Evolutionary conservation across 1,139 yeast genomes (phyloP), one percentile per base, ranked within the genome.

Genomic region (Protomyces lactucae-debilis): DNA sequence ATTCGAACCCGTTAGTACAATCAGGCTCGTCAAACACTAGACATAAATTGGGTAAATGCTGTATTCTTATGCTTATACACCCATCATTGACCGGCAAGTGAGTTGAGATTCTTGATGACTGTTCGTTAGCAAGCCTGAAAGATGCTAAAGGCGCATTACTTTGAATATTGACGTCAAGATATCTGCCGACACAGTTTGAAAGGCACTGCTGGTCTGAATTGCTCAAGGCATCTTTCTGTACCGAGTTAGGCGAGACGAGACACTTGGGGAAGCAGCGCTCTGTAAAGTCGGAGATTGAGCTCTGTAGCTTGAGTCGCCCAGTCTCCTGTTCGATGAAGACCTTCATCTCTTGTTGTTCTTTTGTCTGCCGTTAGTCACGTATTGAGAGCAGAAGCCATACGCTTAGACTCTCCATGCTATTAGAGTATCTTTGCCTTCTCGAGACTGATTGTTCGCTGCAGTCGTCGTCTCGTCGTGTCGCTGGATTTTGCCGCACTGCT

Each of bases 101-200:
- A 39, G 18, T 59, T 59, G 43, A 59, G 37, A 21, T 64, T 59
- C 46, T 64, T 64, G 59, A 64, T 64, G 59, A 64, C 48, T 43
- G 9, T 43, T 5, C 23, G 48, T 43, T 43, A 43, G 48, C 48
- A 3, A 37, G 43, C 14, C 32, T 28, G 2, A 28, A 9, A 28
- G 32, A 28, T 9, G 5, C 8, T 6, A 3, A 39, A 2, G 43
- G 16, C 16, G 43, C 12, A 1, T 10, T 43, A 43, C 48, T 60
- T 54, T 57, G 59, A 25, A 64, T 64, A 36, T 64, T 64, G 55
- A 64, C 65, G 39, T 64, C 65, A 32, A 64, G 55, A 37, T 48
- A 64, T 23, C 65, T 21, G 18, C 63, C 65, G 36, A 64, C 65
- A 55, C 65, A 64, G 21, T 64, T 64, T 12, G 53, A 36, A 18